Evolutionary conservation across 1,284 basidiomycete species (phyloP), one percentile per base, ranked within the genome.

Genomic region (Mixia osmundae): DNA sequence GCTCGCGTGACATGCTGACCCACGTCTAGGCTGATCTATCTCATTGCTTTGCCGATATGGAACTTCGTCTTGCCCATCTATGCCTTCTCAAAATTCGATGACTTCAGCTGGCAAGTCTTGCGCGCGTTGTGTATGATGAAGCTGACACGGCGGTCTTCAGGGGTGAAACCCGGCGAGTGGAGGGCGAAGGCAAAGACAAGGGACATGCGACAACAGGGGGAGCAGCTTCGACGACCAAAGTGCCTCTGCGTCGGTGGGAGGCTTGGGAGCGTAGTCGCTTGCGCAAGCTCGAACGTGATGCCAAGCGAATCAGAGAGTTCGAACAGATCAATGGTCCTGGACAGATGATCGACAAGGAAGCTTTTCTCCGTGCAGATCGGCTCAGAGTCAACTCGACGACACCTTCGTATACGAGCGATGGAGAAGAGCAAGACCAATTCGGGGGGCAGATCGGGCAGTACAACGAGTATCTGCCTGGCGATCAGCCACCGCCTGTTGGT

Each of bases 51-150:
- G 32, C 87, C 89, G 0, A 66, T 94, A 14, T 95, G 85, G 87
- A 95, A 94, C 58, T 78, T 94, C 48, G 63, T 91, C 33, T 64
- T 39, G n/a, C 89, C 87, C 5, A 62, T 87, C 4, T 94, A 94
- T 58, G 77, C 87, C 19, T 95, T 95, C 57, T 95, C 87, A 87
- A 87, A 97, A 60, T 95, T 97, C 57, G 91, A 97, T 51, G 91
- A 97, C 58, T 91, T 94, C 57, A 87, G 82, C 24, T 95, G 89
- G 89, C n/a, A n/a, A n/a, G n/a, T n/a, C n/a, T n/a, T n/a, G n/a
- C n/a, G n/a, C n/a, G n/a, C n/a, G n/a, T n/a, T n/a, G n/a, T n/a
- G n/a, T n/a, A n/a, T n/a, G n/a, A n/a, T n/a, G n/a, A n/a, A n/a
- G n/a, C n/a, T n/a, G n/a, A n/a, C n/a, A n/a, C n/a, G n/a, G n/a